phyloP scores from a whole-genome alignment of 345 rosid genomes.

The Euphorbia peplus region DNA sequence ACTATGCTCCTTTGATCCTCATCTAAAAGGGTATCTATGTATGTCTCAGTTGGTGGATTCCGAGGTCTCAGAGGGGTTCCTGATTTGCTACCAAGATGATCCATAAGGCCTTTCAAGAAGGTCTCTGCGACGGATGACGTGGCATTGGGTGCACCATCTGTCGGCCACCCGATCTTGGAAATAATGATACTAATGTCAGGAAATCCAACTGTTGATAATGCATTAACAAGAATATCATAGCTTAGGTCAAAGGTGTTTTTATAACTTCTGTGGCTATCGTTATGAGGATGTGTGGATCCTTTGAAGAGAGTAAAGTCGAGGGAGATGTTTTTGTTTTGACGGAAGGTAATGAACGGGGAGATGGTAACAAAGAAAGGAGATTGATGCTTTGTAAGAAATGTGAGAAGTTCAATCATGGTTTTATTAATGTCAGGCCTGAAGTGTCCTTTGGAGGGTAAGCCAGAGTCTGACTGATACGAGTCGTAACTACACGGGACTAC shows the following conservation, averaged over 20 bases:
- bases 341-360: slow-evolving; percentile 59
- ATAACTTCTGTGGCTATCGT: slow-evolving; percentile 54
- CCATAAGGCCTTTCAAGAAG: slow-evolving; percentile 61
- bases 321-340: slow-evolving; percentile 65
- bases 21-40: slow-evolving; percentile 67
- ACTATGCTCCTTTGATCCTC: slow-evolving; percentile 61
- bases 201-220: slow-evolving; percentile 61
- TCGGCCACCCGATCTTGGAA: slow-evolving; percentile 90
- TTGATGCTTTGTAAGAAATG: slow-evolving; percentile 59
- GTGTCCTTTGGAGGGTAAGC: slow-evolving; percentile 70
- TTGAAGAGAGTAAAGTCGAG: slow-evolving; percentile 69
- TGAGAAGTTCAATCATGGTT: slow-evolving; percentile 79
- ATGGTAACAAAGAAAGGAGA: slow-evolving; percentile 72
- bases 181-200: slow-evolving; percentile 58
- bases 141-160: slow-evolving; percentile 82
- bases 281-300: slow-evolving; percentile 46
- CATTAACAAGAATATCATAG: slow-evolving; percentile 60
- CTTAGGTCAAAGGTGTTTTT: slow-evolving; percentile 75
- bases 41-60: slow-evolving; percentile 56
- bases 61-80: slow-evolving; percentile 58
- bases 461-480: slow-evolving; percentile 54
- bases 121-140: slow-evolving; percentile 48
- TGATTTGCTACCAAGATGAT: slow-evolving; percentile 55
- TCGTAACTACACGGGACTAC: slow-evolving; percentile 85
- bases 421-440: slow-evolving; percentile 75